phyloP scores from a whole-genome alignment of 2,329 filamentous ascomycete genomes.

The Colletotrichum sansevieriae region DNA sequence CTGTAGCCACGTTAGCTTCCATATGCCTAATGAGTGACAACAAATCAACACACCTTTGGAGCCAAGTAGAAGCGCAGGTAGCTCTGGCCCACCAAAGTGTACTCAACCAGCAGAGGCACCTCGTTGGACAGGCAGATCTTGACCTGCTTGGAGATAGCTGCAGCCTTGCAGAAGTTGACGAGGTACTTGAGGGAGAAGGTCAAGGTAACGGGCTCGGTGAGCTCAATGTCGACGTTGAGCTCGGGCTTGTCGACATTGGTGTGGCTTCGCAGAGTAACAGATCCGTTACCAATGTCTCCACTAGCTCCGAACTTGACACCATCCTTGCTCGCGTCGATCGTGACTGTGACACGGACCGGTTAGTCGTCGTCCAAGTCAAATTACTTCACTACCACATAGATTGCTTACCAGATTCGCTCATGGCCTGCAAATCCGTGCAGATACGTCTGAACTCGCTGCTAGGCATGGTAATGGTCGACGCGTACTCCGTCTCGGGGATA shows the following conservation, averaged over 20 bases:
- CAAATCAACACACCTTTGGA: slow-evolving; percentile 79
- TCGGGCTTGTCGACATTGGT: slow-evolving; percentile 90
- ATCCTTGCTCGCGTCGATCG: slow-evolving; percentile 96
- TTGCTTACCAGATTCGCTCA: slow-evolving; percentile 92
- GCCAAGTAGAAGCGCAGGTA: slow-evolving; percentile 98
- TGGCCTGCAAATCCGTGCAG: slow-evolving; percentile 88
- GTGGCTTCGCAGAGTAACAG: slow-evolving; percentile 91
- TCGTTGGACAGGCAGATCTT: slow-evolving; percentile 96
- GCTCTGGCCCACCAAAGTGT: slow-evolving; percentile 82
- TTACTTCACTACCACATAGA: background rate
- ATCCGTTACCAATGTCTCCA: slow-evolving; percentile 96
- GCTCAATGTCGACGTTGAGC: slow-evolving; percentile 87
- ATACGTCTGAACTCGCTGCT: slow-evolving; percentile 93
- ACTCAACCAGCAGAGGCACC: slow-evolving; percentile 96
- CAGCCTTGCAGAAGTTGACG: slow-evolving; percentile 99
- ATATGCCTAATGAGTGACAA: background rate
- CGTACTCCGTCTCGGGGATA: slow-evolving; percentile 99
- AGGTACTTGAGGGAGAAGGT: slow-evolving; percentile 99
- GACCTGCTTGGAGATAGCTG: slow-evolving; percentile 83
- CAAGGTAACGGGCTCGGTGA: slow-evolving; percentile 91
- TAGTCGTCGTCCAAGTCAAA: background rate
- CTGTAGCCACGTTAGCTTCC: slow-evolving; percentile 44
- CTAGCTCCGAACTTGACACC: slow-evolving; percentile 94
- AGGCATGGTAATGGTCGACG: slow-evolving; percentile 90
- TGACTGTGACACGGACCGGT: slow-evolving; percentile 68